These are phyloP conservation scores for Chalciporus sphaerocephalus DNA, from an alignment of 768 basidiomycete species.

Conservation along the genomic window DNA sequence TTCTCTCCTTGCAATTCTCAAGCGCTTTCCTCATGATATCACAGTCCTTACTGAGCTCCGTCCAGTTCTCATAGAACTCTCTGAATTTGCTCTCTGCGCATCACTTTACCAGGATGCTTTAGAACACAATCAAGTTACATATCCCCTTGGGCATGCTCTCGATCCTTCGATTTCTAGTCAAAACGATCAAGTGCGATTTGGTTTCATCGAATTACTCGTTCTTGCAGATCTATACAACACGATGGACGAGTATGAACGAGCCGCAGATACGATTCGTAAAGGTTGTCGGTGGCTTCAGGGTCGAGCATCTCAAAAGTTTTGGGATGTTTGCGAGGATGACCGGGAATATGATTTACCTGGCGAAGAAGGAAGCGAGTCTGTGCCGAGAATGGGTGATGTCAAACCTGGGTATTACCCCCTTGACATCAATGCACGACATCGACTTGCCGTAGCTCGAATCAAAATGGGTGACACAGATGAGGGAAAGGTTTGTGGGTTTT, in stretches of 20 bases:
- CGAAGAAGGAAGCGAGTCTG: conserved; percentile 47
- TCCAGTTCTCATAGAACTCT: conserved; percentile 46
- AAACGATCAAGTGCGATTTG: conserved; percentile 14
- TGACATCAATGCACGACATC: conserved; percentile 59
- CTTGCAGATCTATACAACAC: conserved; percentile 82
- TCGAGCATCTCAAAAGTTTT: conserved; percentile 62
- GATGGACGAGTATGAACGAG: conserved; percentile 61
- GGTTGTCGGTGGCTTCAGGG: conserved; percentile 94
- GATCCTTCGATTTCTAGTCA: conserved; percentile 16
- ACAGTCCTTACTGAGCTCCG: conserved; percentile 75
- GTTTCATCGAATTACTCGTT: conserved; percentile 63
- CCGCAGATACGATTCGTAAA: conserved; percentile 61
- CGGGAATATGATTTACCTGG: conserved; percentile 66
- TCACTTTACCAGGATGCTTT: conserved; percentile 71
- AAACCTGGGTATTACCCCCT: conserved; percentile 44
- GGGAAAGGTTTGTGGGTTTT: conserved; percentile 66
- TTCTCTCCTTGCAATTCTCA: conserved; percentile 25
- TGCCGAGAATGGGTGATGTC: conserved; percentile 42
- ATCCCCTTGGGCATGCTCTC: conserved; percentile 41
- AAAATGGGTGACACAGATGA: conserved; percentile 77
- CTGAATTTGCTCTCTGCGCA: conserved; percentile 61
- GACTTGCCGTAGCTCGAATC: conserved; percentile 78
- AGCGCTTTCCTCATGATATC: conserved; percentile 58
- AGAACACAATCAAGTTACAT: conserved; percentile 51
- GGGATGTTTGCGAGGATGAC: conserved; percentile 83